Base-by-base conservation (phyloP, 352 stramenopile species). In the Phytophthora niederhauseri region DNA sequence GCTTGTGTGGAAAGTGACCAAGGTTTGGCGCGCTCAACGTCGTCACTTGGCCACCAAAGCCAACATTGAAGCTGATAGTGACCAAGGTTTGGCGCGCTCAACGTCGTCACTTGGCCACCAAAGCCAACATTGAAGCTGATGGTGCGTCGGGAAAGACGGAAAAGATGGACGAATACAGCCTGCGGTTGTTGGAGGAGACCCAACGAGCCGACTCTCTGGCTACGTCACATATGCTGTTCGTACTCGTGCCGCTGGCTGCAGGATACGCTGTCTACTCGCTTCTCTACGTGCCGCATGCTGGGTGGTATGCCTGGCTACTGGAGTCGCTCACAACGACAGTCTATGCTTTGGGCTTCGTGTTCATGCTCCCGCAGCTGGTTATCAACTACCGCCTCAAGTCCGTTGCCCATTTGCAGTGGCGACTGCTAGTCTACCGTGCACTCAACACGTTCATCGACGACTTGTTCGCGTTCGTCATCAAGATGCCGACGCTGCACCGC, bases 381-480 rank as follows among this genome's bases (percentile, higher is more conserved):
- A 94, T 98, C 66, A 98, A 98, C 69, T 98, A 97, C 66, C 87
- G 92, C 61, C 80, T 98, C 49, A 97, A 98, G 69, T 94, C 80
- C 8, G 91, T 97, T 19, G 90, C 91, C 15, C 92, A 98, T 57
- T 65, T 98, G 43, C 91, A 95, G 61, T 99, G 97, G 96, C 86
- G 94, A 38, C 90, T 97, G 53, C 82, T 99, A 54, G 90, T 98
- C 56, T 99, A 99, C 80, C 85, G 87, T 30, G 84, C 93, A 8
- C 93, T 98, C 68, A 98, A 97, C 75, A 98, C 92, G 8, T 98
- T 98, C 75, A 95, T 98, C 55, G 92, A 98, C 71, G 92, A 98
- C 61, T 77, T 96, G 20, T 98, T 98, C 65, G 92, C 92, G 1
- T 97, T 94, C 64, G 78, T 98, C 31, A 95, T 98, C 65, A 82